These are phyloP conservation scores for Saraca asoca DNA, from an alignment of 331 rosid species.

Conservation along the genomic window DNA sequence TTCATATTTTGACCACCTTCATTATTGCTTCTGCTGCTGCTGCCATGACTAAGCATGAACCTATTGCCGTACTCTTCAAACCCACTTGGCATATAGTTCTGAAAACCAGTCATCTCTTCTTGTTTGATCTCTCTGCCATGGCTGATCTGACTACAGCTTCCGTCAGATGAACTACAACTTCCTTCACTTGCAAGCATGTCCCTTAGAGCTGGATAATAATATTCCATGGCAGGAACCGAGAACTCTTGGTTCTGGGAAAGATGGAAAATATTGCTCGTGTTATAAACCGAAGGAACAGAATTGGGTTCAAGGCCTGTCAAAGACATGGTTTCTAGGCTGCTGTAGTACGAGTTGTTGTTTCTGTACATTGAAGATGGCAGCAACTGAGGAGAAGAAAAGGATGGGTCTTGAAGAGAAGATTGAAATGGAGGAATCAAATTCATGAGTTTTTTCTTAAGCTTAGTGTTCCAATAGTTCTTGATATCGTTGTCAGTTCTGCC, in stretches of 20 bases:
- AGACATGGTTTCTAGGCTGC: slow-evolving; percentile 34
- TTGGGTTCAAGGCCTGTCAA: slow-evolving; percentile 46
- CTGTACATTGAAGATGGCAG: slow-evolving; percentile 37
- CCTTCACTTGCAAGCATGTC: slow-evolving; percentile 68
- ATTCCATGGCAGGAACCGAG: slow-evolving; percentile 40
- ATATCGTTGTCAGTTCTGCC: slow-evolving; percentile 98
- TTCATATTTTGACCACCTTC: slow-evolving; percentile 27
- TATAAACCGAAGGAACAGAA: slow-evolving; percentile 40
- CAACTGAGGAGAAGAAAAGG: slow-evolving; percentile 43
- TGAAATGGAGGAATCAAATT: slow-evolving; percentile 42
- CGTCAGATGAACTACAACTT: slow-evolving; percentile 72
- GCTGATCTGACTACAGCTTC: slow-evolving; percentile 55
- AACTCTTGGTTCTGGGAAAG: slow-evolving; percentile 53
- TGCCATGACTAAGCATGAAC: slow-evolving; percentile 39
- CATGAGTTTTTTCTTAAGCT: slow-evolving; percentile 85
- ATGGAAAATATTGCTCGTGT: too few relatives aligned
- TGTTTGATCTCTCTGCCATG: slow-evolving; percentile 50
- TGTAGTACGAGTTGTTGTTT: slow-evolving; percentile 36
- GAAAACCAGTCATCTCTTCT: slow-evolving; percentile 49
- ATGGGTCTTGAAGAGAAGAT: slow-evolving; percentile 35
- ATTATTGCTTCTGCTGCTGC: slow-evolving; percentile 6
- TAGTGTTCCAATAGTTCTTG: slow-evolving; percentile 94
- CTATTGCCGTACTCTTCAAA: slow-evolving; percentile 37
- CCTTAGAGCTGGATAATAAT: slow-evolving; percentile 25
- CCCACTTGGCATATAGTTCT: slow-evolving; percentile 30